Evolutionary conservation across 148 eudicot genomes (phyloP).

Genomic region (Chenopodium quinoa): DNA sequence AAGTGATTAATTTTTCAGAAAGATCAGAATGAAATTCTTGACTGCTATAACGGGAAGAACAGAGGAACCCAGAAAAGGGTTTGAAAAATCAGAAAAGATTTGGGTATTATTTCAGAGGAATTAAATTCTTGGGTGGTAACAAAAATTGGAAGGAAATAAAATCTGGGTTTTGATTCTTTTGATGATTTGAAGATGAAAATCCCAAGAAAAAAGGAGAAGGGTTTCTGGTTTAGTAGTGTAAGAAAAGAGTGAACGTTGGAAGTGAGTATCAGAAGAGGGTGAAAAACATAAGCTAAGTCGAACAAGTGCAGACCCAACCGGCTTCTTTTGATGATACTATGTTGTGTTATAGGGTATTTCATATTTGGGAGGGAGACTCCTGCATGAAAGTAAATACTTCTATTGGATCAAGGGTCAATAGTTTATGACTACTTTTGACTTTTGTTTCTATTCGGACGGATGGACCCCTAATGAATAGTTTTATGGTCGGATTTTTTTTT

Average conservation of each 20-base stretch:
- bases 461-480: too few relatives aligned
- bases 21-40: background rate
- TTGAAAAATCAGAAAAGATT: background rate
- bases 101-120: background rate
- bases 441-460: background rate
- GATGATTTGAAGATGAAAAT: background rate
- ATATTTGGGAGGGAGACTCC: conserved; percentile 1
- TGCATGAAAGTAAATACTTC: conserved; percentile 11
- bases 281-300: background rate
- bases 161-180: background rate
- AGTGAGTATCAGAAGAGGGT: background rate
- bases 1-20: too few relatives aligned
- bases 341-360: background rate
- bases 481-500: too few relatives aligned
- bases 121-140: background rate
- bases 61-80: conserved; percentile 20
- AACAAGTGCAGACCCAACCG: background rate
- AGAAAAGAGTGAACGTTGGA: background rate
- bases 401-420: background rate
- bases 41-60: background rate
- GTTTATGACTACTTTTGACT: background rate
- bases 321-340: background rate
- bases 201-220: conserved; percentile 5
- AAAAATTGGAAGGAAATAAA: background rate
- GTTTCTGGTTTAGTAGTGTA: background rate